Conservation (phyloP, 2,329 filamentous ascomycete species). For the Aureobasidium sp. region DNA sequence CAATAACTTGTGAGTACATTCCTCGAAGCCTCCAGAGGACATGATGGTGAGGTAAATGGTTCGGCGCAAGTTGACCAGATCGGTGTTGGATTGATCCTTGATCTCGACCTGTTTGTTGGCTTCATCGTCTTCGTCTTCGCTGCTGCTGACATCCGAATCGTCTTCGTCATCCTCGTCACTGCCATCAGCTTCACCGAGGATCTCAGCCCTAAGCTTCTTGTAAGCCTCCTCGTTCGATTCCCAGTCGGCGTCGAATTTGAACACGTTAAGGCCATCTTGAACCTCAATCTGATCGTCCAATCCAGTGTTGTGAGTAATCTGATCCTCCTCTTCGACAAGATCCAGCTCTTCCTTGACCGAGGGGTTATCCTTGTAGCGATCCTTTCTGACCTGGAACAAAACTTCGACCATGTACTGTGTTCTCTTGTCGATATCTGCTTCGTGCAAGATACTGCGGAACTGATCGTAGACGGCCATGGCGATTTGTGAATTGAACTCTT, state of each 20-base stretch:
- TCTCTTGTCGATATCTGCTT: constrained; percentile 93
- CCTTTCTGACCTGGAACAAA: constrained; percentile 90
- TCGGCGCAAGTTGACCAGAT: constrained; percentile 83
- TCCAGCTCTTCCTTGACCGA: constrained; percentile 88
- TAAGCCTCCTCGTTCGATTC: constrained; percentile 89
- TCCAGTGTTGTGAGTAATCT: constrained; percentile 81
- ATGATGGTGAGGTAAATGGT: constrained; percentile 98
- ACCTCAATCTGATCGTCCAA: constrained; percentile 78
- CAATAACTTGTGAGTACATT: constrained; percentile 96
- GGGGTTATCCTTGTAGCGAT: constrained; percentile 95
- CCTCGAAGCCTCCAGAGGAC: constrained; percentile 92
- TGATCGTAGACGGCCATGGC: constrained; percentile 89
- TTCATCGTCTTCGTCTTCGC: constrained; percentile 55
- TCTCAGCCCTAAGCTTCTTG: constrained; percentile 82
- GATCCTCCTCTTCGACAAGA: constrained; percentile 93
- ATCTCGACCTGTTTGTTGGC: constrained; percentile 82
- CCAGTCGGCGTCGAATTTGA: constrained; percentile 87
- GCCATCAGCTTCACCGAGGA: constrained; percentile 70
- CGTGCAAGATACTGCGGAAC: constrained; percentile 89
- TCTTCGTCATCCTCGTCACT: constrained; percentile 61
- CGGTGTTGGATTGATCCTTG: constrained; percentile 94
- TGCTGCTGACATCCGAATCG: constrained; percentile 44
- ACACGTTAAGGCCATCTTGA: constrained; percentile 85
- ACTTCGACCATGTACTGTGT: constrained; percentile 99
- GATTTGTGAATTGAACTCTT: constrained; percentile 89